Conservation (phyloP, 257 asterid species). For the Craterostigma plantagineum region DNA sequence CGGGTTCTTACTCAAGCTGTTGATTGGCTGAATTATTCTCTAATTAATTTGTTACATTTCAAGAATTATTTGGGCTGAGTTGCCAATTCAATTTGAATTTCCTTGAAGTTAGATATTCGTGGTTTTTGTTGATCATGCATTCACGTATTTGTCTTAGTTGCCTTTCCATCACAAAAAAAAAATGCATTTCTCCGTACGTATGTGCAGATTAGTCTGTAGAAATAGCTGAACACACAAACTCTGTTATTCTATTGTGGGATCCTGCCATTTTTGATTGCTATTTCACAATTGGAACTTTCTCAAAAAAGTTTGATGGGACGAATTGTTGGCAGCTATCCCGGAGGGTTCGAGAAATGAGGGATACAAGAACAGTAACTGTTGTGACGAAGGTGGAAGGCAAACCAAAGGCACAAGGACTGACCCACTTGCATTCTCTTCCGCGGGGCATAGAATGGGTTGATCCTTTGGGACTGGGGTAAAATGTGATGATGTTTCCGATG, state of each 20-base stretch:
- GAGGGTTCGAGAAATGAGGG: slow-evolving; percentile 96
- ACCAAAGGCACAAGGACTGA: slow-evolving; percentile 45
- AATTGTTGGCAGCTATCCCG: slow-evolving; percentile 55
- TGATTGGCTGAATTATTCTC: no score
- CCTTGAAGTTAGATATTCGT: no score
- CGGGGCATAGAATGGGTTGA: slow-evolving; percentile 99
- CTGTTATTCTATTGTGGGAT: neutral
- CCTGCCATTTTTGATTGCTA: neutral
- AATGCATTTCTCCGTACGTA: no score
- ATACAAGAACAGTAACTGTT: slow-evolving; percentile 51
- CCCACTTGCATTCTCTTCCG: slow-evolving; percentile 63
- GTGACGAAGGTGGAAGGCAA: slow-evolving; percentile 41
- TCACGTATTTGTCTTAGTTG: no score
- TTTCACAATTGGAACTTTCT: neutral
- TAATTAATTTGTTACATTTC: no score
- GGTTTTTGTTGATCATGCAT: no score
- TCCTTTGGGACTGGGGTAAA: slow-evolving; percentile 96
- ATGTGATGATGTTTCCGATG: slow-evolving; percentile 6
- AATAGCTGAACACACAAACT: no score
- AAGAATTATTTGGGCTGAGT: no score
- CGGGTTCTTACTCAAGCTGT: no score
- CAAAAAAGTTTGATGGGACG: slow-evolving; percentile 10
- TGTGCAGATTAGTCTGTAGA: no score
- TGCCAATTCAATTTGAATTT: no score
- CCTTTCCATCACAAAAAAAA: no score